These are phyloP conservation scores for Fusarium nurragi DNA, from an alignment of 2,329 filamentous ascomycete species.

Conservation along the genomic window DNA sequence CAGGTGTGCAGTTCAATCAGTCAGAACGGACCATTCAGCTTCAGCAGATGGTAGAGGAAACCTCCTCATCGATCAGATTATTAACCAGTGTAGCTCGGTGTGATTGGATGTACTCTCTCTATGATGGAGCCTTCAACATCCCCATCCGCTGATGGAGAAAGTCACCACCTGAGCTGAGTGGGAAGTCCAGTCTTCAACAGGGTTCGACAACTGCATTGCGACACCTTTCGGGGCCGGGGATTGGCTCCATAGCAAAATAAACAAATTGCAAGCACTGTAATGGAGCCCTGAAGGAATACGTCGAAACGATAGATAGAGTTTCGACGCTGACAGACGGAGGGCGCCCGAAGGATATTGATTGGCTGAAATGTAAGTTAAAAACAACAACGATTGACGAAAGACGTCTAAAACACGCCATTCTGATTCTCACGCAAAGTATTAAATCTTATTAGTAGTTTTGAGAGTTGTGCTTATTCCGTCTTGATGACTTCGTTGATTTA, in stretches of 20 bases:
- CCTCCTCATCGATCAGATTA: conserved; percentile 16
- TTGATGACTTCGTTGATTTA: background rate
- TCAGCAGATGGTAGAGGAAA: conserved; percentile 13
- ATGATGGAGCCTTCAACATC: conserved; percentile 3
- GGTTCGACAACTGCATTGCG: conserved; percentile 14
- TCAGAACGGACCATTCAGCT: conserved; percentile 8
- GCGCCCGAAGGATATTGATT: conserved; percentile 22
- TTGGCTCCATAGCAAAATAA: conserved; percentile 23
- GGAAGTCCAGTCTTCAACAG: conserved; percentile 14
- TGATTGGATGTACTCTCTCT: conserved; percentile 9
- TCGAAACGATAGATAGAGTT: conserved; percentile 33
- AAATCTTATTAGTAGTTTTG: background rate
- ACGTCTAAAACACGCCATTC: conserved; percentile 16
- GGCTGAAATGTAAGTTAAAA: background rate
- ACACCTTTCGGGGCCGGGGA: conserved; percentile 26
- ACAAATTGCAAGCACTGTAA: conserved; percentile 10
- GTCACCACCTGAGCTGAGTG: conserved; percentile 11
- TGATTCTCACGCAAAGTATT: background rate
- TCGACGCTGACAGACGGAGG: conserved; percentile 16
- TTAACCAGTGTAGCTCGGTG: conserved; percentile 6
- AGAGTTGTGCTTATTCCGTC: background rate
- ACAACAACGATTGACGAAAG: background rate
- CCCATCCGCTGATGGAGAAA: conserved; percentile 12
- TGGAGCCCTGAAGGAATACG: background rate
- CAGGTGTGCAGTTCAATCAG: background rate